Evolutionary conservation across 2,329 filamentous ascomycete genomes (phyloP), one percentile per base, ranked within the genome.

Genomic region (Sporothrix pseudoabietina): DNA sequence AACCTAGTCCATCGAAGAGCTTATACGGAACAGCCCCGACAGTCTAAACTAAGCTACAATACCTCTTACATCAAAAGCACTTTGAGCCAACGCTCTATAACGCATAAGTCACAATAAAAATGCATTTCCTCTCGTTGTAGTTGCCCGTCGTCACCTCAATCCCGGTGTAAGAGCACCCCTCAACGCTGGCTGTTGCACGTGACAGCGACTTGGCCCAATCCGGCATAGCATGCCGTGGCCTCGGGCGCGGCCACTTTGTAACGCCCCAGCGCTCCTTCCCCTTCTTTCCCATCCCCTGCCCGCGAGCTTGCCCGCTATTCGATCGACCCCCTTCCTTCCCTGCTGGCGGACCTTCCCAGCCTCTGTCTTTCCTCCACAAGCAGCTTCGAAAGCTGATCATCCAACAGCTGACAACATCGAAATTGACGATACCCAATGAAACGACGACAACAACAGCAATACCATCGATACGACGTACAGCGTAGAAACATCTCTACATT

Each of bases 221-320:
- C 14, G 41, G 63, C 26, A 30, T 68, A 68, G 63, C 63, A 9
- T 12, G 8, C 32, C 19, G 57, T 41, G 57, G 57, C 65, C 32
- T 63, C n/a, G 32, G n/a, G 59, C 59, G 35, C 59, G n/a, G 52
- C 72, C 71, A 69, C 54, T 71, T 35, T 55, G 72, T 47, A 49
- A 68, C 39, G 41, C 39, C 49, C 26, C 22, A 49, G 35, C 61
- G 57, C 57, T 32, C 57, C 7, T 35, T 61, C 55, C 52, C n/a
- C 52, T 55, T 30, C 52, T 55, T 54, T 35, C 32, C 59, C 59
- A 14, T 49, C 63, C 63, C 49, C 47, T 54, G 19, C 66, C 49
- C 66, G 49, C 66, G 26, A 55, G 66, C 49, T 69, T 69, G 47
- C 66, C 47, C 66, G 19, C 47, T 30, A 69, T 69, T 55, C 49